Percentiles rank a stretch among this genome's conserved stretches.
These are phyloP conservation scores for Quillaja saponaria DNA, from an alignment of 306 rosid species.

Conservation along the genomic window DNA sequence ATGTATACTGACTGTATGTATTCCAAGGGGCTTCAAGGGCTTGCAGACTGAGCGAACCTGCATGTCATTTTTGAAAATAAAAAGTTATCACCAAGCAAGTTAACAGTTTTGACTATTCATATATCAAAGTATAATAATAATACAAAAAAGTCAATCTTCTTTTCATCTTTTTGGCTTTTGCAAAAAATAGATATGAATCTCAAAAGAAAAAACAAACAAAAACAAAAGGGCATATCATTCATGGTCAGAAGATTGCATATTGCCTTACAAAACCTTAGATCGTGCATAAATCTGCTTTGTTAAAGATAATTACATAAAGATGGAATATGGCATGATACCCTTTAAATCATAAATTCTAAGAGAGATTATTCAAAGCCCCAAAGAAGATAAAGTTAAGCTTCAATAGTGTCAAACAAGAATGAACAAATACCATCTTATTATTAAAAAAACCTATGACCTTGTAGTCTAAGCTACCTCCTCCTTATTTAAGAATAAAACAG, in stretches of 20 bases:
- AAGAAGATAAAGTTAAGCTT: slow-evolving; percentile 1
- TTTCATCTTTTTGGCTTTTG: neutral
- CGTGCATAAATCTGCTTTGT: neutral
- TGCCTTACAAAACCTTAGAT: too few species aligned
- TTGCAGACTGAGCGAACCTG: slow-evolving; percentile 85
- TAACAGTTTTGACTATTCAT: slow-evolving; percentile 6
- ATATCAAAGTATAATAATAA: neutral
- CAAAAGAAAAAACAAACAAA: too few species aligned
- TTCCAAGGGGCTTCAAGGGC: slow-evolving; percentile 82
- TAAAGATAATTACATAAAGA: neutral
- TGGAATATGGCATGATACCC: slow-evolving; percentile 19
- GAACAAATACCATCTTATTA: too few species aligned
- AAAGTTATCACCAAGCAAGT: slow-evolving; percentile 19
- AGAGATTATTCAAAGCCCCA: slow-evolving; percentile 6
- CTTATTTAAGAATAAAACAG: too few species aligned
- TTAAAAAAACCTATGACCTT: too few species aligned
- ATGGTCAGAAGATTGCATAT: neutral
- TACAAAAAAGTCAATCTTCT: slow-evolving; percentile 12
- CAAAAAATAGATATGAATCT: slow-evolving; percentile 20
- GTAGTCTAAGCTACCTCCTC: too few species aligned
- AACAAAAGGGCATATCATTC: slow-evolving; percentile 12
- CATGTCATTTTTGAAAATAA: slow-evolving; percentile 21
- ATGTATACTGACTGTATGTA: slow-evolving; percentile 93
- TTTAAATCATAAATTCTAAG: slow-evolving; percentile 1
- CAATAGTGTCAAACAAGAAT: too few species aligned